Conservation (phyloP, 2,329 filamentous ascomycete species). For the Fusarium brevicatenulatum region DNA sequence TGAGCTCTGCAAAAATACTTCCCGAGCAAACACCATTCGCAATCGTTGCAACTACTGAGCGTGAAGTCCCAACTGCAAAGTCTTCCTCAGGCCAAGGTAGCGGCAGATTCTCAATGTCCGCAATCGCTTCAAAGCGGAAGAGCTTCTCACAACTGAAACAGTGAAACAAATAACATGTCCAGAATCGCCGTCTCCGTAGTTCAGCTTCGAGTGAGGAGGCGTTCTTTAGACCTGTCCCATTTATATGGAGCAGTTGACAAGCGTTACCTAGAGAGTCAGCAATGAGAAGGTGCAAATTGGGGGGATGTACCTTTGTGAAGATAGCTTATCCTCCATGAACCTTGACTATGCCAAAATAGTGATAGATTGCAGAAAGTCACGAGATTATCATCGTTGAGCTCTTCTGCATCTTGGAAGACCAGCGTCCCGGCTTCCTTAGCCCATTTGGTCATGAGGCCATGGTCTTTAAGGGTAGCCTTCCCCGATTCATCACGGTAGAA, state of each 20-base stretch:
- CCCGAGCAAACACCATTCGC: fast-evolving
- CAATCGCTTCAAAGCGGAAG: fast-evolving
- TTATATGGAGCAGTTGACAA: conserved; percentile 27
- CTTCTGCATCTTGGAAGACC: conserved; percentile 22
- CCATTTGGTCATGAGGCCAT: conserved; percentile 15
- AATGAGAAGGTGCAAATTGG: fast-evolving
- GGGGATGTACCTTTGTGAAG: conserved; percentile 20
- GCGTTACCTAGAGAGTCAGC: conserved; percentile 18
- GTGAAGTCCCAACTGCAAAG: fast-evolving
- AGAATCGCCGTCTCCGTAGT: not conserved
- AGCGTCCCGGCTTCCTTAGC: conserved; percentile 22
- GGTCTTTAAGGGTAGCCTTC: not conserved
- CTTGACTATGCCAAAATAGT: conserved; percentile 38
- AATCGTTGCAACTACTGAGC: not conserved
- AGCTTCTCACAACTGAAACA: not conserved
- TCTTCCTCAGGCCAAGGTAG: not conserved
- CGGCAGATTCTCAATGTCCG: not conserved
- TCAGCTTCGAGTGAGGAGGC: not conserved
- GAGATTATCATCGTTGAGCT: conserved; percentile 24
- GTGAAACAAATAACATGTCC: conserved; percentile 2
- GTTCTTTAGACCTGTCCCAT: not conserved
- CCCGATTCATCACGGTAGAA: conserved; percentile 17
- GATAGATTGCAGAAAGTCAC: conserved; percentile 32
- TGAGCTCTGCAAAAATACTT: not conserved
- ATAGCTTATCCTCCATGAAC: conserved; percentile 35